A percentile compares a stretch with the other conserved stretches of the same genome.
Evolutionary conservation across 306 rosid species (phyloP).

Genomic region (Cyamopsis tetragonoloba): DNA sequence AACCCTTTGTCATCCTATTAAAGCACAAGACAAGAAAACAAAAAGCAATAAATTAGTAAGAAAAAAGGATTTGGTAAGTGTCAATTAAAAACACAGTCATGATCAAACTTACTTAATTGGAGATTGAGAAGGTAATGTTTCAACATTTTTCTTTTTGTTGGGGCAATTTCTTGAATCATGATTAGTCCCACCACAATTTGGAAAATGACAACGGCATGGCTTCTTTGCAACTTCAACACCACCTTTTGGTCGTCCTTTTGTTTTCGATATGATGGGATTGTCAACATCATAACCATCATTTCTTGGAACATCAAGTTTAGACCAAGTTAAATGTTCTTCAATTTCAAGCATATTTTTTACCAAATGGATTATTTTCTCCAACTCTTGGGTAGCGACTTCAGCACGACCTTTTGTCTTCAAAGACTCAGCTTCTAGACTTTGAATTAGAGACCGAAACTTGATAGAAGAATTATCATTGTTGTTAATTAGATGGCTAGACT

Average conservation of each 20-base stretch:
- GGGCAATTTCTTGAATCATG: neutral
- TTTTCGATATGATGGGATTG: neutral
- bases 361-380: neutral
- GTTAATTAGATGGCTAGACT: neutral
- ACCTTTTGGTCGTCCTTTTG: neutral
- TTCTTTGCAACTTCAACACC: neutral
- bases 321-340: neutral
- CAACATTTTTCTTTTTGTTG: neutral
- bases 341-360: neutral
- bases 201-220: neutral
- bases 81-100: neutral
- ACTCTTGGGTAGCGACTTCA: neutral
- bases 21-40: neutral
- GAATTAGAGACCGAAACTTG: neutral
- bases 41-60: neutral
- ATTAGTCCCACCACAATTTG: neutral
- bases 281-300: neutral
- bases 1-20: neutral
- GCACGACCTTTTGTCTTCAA: neutral
- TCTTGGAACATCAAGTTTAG: neutral
- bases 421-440: neutral
- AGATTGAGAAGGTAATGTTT: neutral
- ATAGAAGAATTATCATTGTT: neutral
- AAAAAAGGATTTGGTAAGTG: neutral
- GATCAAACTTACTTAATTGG: neutral